A percentile compares a stretch with the other conserved stretches of the same genome.
Evolutionary conservation across 129 eudicot genomes (phyloP).

Genomic region (Ambrosia artemisiifolia): DNA sequence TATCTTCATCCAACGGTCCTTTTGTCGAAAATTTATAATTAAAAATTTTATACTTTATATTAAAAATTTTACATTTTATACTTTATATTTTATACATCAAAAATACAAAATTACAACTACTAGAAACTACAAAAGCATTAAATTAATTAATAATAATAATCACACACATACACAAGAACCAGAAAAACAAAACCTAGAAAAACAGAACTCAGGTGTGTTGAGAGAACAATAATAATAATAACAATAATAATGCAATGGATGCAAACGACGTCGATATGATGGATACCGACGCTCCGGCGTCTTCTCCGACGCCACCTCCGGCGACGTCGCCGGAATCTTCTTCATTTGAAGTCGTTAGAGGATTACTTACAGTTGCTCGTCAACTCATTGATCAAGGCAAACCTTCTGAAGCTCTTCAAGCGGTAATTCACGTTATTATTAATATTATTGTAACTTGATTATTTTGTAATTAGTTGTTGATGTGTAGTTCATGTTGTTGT

Average conservation of each 20-base stretch:
- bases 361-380: conserved; percentile 60
- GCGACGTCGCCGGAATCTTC: conserved; percentile 24
- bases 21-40: too few species aligned
- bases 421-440: conserved; percentile 43
- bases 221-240: too few species aligned
- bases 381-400: conserved; percentile 67
- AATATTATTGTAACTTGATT: too few species aligned
- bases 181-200: conserved; percentile 23
- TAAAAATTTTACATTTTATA: too few species aligned
- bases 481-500: background rate
- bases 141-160: background rate
- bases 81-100: too few species aligned
- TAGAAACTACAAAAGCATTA: background rate
- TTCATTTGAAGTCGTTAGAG: conserved; percentile 38
- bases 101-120: too few species aligned
- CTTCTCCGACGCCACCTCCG: conserved; percentile 32
- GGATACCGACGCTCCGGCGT: conserved; percentile 50
- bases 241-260: conserved; percentile 48
- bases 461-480: background rate
- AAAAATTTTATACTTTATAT: too few species aligned
- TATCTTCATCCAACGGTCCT: too few species aligned
- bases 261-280: conserved; percentile 53
- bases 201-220: background rate
- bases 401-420: conserved; percentile 80
- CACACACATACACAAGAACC: conserved; percentile 5